Conservation (phyloP, 805 yeast species). For the Metschnikowia vanudenii region DNA sequence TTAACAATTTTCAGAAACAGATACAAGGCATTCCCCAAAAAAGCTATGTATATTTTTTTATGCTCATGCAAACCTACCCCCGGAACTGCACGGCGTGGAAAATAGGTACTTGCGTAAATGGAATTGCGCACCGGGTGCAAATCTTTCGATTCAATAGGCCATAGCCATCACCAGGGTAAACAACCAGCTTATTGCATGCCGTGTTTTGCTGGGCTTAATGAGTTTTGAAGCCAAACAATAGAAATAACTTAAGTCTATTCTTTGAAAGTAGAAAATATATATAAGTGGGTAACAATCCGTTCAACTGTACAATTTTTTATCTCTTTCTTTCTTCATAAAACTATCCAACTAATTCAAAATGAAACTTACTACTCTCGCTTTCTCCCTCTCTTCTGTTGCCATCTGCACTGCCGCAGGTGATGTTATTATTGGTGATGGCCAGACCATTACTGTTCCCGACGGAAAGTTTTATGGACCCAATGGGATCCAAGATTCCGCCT, state of each 20-base stretch:
- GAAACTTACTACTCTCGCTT: constrained; percentile 13
- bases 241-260: not conserved
- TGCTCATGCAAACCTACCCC: constrained; percentile 4
- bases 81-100: not conserved
- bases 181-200: constrained; percentile 3
- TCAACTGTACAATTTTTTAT: not conserved
- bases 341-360: not conserved
- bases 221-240: not conserved
- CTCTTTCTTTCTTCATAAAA: not conserved
- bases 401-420: not conserved
- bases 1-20: too few relatives aligned
- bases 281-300: not conserved
- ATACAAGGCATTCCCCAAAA: too few relatives aligned
- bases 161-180: not conserved
- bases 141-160: not conserved
- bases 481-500: not conserved
- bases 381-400: constrained; percentile 4
- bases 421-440: not conserved
- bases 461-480: not conserved
- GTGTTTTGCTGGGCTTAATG: not conserved
- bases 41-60: not conserved
- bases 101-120: not conserved
- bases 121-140: constrained; percentile 7
- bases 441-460: not conserved
- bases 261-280: not conserved